Evolutionary conservation across 371 early-diverging fungal genomes (phyloP).

Genomic region (Mortierella polycephala): DNA sequence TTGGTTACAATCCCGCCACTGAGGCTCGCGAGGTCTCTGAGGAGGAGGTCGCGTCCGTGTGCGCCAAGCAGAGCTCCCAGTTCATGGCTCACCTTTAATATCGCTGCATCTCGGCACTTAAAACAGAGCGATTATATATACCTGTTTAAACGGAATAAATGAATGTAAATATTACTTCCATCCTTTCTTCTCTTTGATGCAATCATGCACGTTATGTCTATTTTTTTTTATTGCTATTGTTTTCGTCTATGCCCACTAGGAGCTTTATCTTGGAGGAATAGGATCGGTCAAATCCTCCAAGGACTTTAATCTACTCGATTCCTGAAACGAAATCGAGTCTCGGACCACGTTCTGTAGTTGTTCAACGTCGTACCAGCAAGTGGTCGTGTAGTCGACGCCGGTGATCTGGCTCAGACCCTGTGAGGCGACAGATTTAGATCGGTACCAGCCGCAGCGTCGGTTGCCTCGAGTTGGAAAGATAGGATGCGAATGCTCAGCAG

Average conservation of each 20-base stretch:
- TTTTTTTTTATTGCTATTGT: conserved; percentile 4
- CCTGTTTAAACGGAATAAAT: not conserved
- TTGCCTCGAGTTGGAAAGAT: conserved; percentile 51
- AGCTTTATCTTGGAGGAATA: conserved; percentile 14
- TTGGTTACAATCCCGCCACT: conserved; percentile 80
- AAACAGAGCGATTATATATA: not conserved
- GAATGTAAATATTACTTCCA: not conserved
- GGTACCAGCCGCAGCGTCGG: conserved; percentile 49
- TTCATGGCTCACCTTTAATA: conserved; percentile 56
- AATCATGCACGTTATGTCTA: not conserved
- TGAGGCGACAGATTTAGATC: conserved; percentile 50
- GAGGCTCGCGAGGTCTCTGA: conserved; percentile 71
- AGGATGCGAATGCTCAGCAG: conserved; percentile 41
- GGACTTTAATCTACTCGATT: conserved; percentile 36
- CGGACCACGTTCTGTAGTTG: conserved; percentile 47
- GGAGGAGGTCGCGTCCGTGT: conserved; percentile 70
- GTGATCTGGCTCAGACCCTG: conserved; percentile 47
- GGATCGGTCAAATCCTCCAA: conserved; percentile 45
- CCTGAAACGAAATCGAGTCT: conserved; percentile 49
- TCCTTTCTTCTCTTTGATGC: not conserved
- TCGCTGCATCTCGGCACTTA: too few relatives aligned
- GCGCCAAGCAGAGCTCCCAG: conserved; percentile 60
- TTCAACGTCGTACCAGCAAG: conserved; percentile 54
- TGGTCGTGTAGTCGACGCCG: conserved; percentile 54
- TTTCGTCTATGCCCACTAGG: not conserved